Percentiles rank a stretch among this genome's conserved stretches.
phyloP scores from a whole-genome alignment of 2,329 filamentous ascomycete genomes.

The Ascosphaera pollenicola region DNA sequence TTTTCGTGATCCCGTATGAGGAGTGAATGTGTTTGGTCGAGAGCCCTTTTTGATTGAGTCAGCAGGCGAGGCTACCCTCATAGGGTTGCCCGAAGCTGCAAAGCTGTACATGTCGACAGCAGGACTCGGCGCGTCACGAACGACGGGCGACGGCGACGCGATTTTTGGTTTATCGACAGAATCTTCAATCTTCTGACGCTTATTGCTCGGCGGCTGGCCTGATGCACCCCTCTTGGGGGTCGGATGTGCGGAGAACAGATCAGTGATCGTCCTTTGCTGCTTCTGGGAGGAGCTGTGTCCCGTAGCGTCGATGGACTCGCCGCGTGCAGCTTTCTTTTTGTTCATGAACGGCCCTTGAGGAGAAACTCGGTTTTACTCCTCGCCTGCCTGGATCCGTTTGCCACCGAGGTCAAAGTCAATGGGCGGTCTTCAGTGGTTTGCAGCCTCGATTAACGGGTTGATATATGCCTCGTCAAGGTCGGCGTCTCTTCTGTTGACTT shows the following conservation, averaged over 20 bases:
- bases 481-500: too few relatives aligned
- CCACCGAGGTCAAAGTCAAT: too few relatives aligned
- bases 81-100: slow-evolving; percentile 14
- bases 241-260: slow-evolving; percentile 17
- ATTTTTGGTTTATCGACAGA: slow-evolving; percentile 17
- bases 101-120: slow-evolving; percentile 33
- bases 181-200: slow-evolving; percentile 11
- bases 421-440: too few relatives aligned
- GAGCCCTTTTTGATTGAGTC: slow-evolving; percentile 9
- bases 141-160: not conserved
- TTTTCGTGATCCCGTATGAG: slow-evolving; percentile 57
- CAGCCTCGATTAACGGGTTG: too few relatives aligned
- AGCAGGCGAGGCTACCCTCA: slow-evolving; percentile 17
- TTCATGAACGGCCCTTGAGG: slow-evolving; percentile 21
- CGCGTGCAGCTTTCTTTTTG: slow-evolving; percentile 18
- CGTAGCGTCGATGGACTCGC: slow-evolving; percentile 10
- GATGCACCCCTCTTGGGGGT: too few relatives aligned
- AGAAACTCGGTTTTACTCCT: slow-evolving; percentile 14
- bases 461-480: too few relatives aligned
- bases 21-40: slow-evolving; percentile 36
- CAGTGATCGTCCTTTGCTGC: slow-evolving; percentile 24
- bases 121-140: slow-evolving; percentile 6
- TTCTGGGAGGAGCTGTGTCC: slow-evolving; percentile 4
- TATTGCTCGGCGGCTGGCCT: slow-evolving; percentile 4
- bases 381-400: too few relatives aligned